phyloP scores from a whole-genome alignment of 345 rosid genomes.

The Populus alba region DNA sequence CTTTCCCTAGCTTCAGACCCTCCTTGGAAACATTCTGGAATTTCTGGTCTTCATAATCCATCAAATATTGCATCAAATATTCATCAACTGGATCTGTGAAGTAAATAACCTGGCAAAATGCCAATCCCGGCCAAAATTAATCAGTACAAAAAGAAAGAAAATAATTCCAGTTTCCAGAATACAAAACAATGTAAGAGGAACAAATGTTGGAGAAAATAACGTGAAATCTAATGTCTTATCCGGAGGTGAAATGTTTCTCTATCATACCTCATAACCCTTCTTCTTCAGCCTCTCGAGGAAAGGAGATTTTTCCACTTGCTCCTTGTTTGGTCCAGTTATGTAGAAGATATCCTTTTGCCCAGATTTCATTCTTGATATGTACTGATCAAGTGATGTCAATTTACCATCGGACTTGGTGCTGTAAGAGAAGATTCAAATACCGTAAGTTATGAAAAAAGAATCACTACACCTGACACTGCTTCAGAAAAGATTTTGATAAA shows the following conservation, averaged over 20 bases:
- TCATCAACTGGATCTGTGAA: slow-evolving; percentile 98
- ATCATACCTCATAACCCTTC: slow-evolving; percentile 79
- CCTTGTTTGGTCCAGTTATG: slow-evolving; percentile 94
- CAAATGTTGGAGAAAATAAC: neutral
- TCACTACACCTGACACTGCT: neutral
- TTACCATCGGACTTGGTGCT: slow-evolving; percentile 92
- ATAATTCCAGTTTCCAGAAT: neutral
- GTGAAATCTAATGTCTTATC: neutral
- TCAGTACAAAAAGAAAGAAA: neutral
- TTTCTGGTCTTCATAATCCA: slow-evolving; percentile 91
- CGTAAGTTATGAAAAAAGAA: neutral
- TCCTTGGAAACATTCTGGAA: slow-evolving; percentile 97
- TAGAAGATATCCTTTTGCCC: slow-evolving; percentile 88
- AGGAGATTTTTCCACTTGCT: slow-evolving; percentile 89
- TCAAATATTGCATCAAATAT: slow-evolving; percentile 95
- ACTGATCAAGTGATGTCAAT: slow-evolving; percentile 89
- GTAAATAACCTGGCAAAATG: slow-evolving; percentile 71
- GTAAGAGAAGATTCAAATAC: slow-evolving; percentile 18
- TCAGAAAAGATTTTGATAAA: neutral
- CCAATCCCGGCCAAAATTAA: neutral
- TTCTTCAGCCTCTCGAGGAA: slow-evolving; percentile 94
- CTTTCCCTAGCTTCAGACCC: slow-evolving; percentile 86
- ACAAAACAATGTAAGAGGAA: neutral
- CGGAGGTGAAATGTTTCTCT: too few relatives aligned
- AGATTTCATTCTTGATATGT: slow-evolving; percentile 86